Base-by-base conservation (phyloP, 805 yeast species). In the Saccharomyces mikatae region DNA sequence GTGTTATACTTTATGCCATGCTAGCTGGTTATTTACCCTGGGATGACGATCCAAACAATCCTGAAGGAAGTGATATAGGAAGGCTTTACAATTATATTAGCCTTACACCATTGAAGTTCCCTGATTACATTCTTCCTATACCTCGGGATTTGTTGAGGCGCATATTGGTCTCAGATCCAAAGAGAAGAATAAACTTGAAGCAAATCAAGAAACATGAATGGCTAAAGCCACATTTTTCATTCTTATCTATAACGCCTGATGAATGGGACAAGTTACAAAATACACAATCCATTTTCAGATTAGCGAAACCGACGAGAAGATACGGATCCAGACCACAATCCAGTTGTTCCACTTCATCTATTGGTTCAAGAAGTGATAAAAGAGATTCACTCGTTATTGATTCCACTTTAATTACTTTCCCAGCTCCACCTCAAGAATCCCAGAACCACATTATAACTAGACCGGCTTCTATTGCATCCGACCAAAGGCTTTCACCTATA, bases 41-140 rank as follows among this genome's bases (percentile, higher is more conserved):
- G 76, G 99, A 94, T 67, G 99, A 94, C 70, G 99, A 94, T 70
- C 91, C 96, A 21, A 87, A 87, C 53, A 94, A 94, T 66, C 97
- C 97, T 36, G 96, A 94, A 68, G 96, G 97, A 50, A 86, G 89
- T 52, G 94, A 94, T 70, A 92, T 94, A 66, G 87, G 91, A 21
- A 84, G 86, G 67, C 76, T 94, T 55, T 94, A 94, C 74, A 87
- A 86, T 66, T 94, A 94, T 73, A 94, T 94, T 60, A 89, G 96
- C 31, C 79, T 84, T 52, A 89, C 97, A 1, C 89, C 96, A 4
- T 77, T 94, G 65, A 92, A 97, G 3, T 94, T 94, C 71, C 98
- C 99, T 0, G 98, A 94, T 68, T 91, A 89, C 66, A 83, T 94
- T 53, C 84, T 83, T 50, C 94, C 97, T 1, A 78, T 88, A 68